A percentile compares a stretch with the other conserved stretches of the same genome.
Conservation (phyloP, 108 stramenopile genomes). For the Cylindrotheca closterium region DNA sequence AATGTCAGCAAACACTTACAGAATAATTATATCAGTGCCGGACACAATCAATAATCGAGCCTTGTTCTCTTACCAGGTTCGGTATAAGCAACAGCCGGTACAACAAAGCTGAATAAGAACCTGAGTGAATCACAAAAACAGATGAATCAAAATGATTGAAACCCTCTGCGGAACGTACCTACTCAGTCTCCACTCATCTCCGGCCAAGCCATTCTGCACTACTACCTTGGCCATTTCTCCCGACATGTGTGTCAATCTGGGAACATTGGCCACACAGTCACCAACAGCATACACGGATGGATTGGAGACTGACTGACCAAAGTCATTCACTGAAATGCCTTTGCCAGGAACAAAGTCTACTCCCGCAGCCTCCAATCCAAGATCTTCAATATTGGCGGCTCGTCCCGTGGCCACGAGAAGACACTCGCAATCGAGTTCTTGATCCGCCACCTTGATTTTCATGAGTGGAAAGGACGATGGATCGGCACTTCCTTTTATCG, state of each 20-base stretch:
- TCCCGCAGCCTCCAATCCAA: conserved; percentile 85
- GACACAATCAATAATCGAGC: too few relatives aligned
- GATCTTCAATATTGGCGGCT: conserved; percentile 84
- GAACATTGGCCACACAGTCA: conserved; percentile 88
- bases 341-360: conserved; percentile 73
- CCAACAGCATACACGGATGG: conserved; percentile 91
- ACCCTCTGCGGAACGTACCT: not conserved
- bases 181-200: conserved; percentile 82
- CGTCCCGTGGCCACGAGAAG: conserved; percentile 91
- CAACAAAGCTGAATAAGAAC: conserved; percentile 54
- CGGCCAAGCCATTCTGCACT: conserved; percentile 89
- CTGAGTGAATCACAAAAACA: too few relatives aligned
- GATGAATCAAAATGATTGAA: not conserved
- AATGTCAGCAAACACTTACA: too few relatives aligned
- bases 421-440: conserved; percentile 76
- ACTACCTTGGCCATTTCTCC: conserved; percentile 95
- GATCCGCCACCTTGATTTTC: conserved; percentile 45
- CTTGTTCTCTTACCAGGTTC: conserved; percentile 49
- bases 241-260: conserved; percentile 84
- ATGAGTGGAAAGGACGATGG: conserved; percentile 56
- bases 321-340: conserved; percentile 87
- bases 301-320: conserved; percentile 75
- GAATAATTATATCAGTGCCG: too few relatives aligned
- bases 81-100: conserved; percentile 93
- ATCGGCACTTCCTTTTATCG: conserved; percentile 30